These are phyloP conservation scores for Flammula alnicola DNA, from an alignment of 1,284 basidiomycete species.

Conservation along the genomic window DNA sequence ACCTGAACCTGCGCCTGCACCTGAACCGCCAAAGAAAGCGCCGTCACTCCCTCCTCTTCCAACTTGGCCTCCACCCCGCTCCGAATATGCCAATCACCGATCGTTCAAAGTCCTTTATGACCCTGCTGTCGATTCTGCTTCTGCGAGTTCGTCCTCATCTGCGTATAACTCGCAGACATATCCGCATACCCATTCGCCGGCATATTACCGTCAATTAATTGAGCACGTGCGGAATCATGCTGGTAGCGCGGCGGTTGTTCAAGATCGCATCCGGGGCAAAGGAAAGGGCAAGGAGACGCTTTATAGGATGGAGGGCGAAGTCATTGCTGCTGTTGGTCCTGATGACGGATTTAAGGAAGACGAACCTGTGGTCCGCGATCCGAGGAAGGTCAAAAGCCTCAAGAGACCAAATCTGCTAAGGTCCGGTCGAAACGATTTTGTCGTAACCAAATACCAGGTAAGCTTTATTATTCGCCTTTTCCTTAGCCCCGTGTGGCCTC, in stretches of 20 bases:
- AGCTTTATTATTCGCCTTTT: conserved; percentile 14
- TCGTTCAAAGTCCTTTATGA: conserved; percentile 70
- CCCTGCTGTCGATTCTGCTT: conserved; percentile 42
- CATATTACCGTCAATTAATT: conserved; percentile 50
- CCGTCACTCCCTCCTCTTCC: conserved; percentile 34
- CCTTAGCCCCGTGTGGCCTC: conserved; percentile 11
- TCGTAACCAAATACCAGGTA: conserved; percentile 66
- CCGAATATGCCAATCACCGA: conserved; percentile 45
- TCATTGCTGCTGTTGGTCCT: conserved; percentile 36
- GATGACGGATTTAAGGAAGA: conserved; percentile 42
- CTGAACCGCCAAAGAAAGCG: conserved; percentile 27
- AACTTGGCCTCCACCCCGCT: conserved; percentile 37
- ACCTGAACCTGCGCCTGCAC: conserved; percentile 9
- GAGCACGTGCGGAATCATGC: conserved; percentile 54
- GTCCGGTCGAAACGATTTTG: conserved; percentile 47
- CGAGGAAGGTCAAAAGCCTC: conserved; percentile 50
- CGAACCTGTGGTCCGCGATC: conserved; percentile 54
- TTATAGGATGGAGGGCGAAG: conserved; percentile 60
- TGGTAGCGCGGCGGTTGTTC: conserved; percentile 33
- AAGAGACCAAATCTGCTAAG: conserved; percentile 40
- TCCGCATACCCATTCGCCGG: conserved; percentile 20
- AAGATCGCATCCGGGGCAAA: conserved; percentile 61
- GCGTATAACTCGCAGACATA: conserved; percentile 24
- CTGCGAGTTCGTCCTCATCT: conserved; percentile 16
- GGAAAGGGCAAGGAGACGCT: conserved; percentile 66